Conservation (phyloP, 2,329 filamentous ascomycete genomes). For the Cladophialophora exuberans region DNA sequence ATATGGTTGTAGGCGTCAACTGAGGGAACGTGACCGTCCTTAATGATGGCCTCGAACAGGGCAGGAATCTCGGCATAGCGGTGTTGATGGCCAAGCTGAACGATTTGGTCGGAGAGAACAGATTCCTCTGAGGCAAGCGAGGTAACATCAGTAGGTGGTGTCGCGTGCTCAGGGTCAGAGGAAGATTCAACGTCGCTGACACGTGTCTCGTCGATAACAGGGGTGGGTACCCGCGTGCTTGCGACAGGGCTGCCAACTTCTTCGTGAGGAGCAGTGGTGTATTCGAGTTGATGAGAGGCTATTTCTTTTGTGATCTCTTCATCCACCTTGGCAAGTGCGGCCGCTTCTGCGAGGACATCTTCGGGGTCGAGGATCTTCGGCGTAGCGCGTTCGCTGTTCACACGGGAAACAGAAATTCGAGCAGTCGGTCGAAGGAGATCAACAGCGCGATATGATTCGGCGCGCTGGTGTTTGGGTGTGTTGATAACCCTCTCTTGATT, state of each 20-base stretch:
- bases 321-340: slow-evolving; percentile 75
- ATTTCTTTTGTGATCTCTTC: slow-evolving; percentile 82
- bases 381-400: slow-evolving; percentile 59
- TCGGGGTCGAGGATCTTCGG: slow-evolving; percentile 64
- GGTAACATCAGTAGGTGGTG: slow-evolving; percentile 41
- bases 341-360: slow-evolving; percentile 50
- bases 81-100: slow-evolving; percentile 69
- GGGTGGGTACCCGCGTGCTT: slow-evolving; percentile 21
- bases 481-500: slow-evolving; percentile 49
- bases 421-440: slow-evolving; percentile 30
- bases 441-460: slow-evolving; percentile 30
- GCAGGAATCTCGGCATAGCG: slow-evolving; percentile 87
- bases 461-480: slow-evolving; percentile 33
- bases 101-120: slow-evolving; percentile 77
- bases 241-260: slow-evolving; percentile 35
- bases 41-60: slow-evolving; percentile 88
- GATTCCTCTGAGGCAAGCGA: slow-evolving; percentile 62
- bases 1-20: slow-evolving; percentile 91
- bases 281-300: slow-evolving; percentile 36
- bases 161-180: slow-evolving; percentile 36
- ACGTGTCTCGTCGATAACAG: slow-evolving; percentile 6
- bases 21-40: slow-evolving; percentile 77
- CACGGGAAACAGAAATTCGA: slow-evolving; percentile 44
- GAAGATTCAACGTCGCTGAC: slow-evolving; percentile 22
- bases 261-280: slow-evolving; percentile 33